phyloP scores from a whole-genome alignment of 1,284 basidiomycete genomes.

The Cryptococcus sp. region DNA sequence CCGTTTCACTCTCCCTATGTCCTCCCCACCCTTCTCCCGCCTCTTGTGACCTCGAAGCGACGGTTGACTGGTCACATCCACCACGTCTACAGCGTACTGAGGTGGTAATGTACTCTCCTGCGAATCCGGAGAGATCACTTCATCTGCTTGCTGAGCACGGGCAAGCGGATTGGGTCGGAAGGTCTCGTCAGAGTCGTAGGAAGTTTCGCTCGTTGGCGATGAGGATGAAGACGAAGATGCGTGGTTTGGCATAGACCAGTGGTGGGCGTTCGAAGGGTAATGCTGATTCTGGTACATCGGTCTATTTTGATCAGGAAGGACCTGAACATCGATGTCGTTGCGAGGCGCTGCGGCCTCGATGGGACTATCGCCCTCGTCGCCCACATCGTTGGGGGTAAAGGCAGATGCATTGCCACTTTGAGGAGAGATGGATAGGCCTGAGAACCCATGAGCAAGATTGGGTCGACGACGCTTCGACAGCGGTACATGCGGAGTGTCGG shows the following conservation, averaged over 20 bases:
- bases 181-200: slow-evolving; percentile 35
- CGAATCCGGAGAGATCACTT: slow-evolving; percentile 30
- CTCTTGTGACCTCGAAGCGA: slow-evolving; percentile 4
- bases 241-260: slow-evolving; percentile 18
- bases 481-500: slow-evolving; percentile 3
- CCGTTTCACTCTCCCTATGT: slow-evolving; percentile 4
- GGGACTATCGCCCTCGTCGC: neutral
- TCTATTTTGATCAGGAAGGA: slow-evolving; percentile 8
- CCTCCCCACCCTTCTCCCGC: slow-evolving; percentile 12
- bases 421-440: slow-evolving; percentile 33
- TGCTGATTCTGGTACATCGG: neutral
- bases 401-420: neutral
- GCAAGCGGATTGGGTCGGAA: slow-evolving; percentile 11
- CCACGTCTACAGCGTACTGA: slow-evolving; percentile 12
- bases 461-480: slow-evolving; percentile 38
- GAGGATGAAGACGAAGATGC: slow-evolving; percentile 26
- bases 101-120: neutral
- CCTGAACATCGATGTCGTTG: slow-evolving; percentile 17
- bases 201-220: slow-evolving; percentile 29
- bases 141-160: slow-evolving; percentile 28
- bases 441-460: slow-evolving; percentile 45
- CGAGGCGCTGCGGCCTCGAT: slow-evolving; percentile 9
- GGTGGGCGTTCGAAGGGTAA: slow-evolving; percentile 10
- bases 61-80: slow-evolving; percentile 21
- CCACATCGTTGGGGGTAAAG: neutral